phyloP scores from a whole-genome alignment of 2,329 filamentous ascomycete species.

The Xylaria sp. region DNA sequence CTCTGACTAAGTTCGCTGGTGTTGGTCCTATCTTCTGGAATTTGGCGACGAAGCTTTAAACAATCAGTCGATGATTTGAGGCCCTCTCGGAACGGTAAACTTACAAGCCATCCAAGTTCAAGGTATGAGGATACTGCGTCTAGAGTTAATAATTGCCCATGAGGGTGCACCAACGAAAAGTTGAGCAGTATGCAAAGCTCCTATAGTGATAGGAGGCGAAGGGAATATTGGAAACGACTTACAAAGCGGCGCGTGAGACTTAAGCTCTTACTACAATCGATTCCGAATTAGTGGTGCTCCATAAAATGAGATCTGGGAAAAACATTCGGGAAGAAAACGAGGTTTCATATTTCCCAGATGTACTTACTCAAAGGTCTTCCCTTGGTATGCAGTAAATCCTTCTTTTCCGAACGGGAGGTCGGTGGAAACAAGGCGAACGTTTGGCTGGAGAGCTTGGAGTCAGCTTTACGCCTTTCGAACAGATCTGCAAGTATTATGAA shows the following conservation, averaged over 20 bases:
- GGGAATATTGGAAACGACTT: conserved; percentile 75
- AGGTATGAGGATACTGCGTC: conserved; percentile 51
- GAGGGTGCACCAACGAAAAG: neutral
- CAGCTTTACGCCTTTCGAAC: neutral
- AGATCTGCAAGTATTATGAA: neutral
- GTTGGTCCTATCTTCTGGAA: conserved; percentile 91
- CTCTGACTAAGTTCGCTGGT: conserved; percentile 66
- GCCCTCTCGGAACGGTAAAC: neutral
- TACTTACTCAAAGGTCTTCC: conserved; percentile 82
- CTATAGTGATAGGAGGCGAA: neutral
- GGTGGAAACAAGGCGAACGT: conserved; percentile 92
- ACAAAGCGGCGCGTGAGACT: conserved; percentile 81
- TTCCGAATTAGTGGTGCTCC: conserved; percentile 15
- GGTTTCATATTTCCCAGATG: neutral
- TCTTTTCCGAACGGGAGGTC: conserved; percentile 91
- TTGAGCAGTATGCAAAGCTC: neutral
- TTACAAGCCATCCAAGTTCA: conserved; percentile 97
- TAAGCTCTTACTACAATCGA: conserved; percentile 67
- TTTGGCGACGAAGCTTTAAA: conserved; percentile 77
- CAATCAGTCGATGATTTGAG: conserved; percentile 10
- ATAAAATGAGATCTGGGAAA: neutral
- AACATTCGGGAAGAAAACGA: neutral
- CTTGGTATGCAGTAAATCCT: conserved; percentile 89
- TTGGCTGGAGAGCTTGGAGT: conserved; percentile 69
- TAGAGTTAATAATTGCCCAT: conserved; percentile 11